phyloP scores from a whole-genome alignment of 495 filamentous ascomycete species.

The Penicillium dipodomyicola region DNA sequence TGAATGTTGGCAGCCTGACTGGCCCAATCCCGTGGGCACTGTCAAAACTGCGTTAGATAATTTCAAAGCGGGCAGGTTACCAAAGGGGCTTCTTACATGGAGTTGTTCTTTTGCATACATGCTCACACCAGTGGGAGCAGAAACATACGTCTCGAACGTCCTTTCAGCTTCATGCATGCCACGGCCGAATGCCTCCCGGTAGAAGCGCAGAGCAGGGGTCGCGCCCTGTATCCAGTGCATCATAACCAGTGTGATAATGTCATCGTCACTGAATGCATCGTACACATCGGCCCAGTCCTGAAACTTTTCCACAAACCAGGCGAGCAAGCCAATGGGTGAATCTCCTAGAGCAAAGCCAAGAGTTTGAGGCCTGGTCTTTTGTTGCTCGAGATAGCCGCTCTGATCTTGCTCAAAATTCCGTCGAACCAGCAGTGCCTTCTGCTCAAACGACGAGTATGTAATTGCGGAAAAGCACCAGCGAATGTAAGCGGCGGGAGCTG shows the following conservation, averaged over 20 bases:
- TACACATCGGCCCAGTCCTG: constrained; percentile 24
- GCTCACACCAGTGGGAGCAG: constrained; percentile 22
- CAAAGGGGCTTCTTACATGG: constrained; percentile 9
- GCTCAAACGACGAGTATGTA: constrained; percentile 22
- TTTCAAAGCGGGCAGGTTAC: neutral
- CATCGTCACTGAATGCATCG: constrained; percentile 23
- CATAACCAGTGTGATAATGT: constrained; percentile 30
- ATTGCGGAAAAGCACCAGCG: constrained; percentile 11
- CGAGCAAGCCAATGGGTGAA: constrained; percentile 27
- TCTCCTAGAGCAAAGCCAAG: constrained; percentile 26
- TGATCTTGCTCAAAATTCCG: constrained; percentile 20
- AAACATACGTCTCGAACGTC: constrained; percentile 16
- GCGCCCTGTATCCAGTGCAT: constrained; percentile 32
- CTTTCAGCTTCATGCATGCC: constrained; percentile 11
- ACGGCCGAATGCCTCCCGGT: constrained; percentile 24
- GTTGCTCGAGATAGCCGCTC: constrained; percentile 23
- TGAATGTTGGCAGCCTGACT: constrained; percentile 19
- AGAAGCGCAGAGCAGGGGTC: constrained; percentile 27
- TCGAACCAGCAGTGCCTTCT: constrained; percentile 15
- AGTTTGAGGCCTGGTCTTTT: constrained; percentile 25
- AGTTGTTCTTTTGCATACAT: constrained; percentile 24
- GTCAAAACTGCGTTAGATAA: neutral
- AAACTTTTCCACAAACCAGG: constrained; percentile 31
- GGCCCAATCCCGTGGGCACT: constrained; percentile 26
- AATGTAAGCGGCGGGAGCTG: constrained; percentile 9